These are phyloP conservation scores for Elaeis oleifera DNA, from an alignment of 202 grass and related monocot genomes.

Conservation along the genomic window DNA sequence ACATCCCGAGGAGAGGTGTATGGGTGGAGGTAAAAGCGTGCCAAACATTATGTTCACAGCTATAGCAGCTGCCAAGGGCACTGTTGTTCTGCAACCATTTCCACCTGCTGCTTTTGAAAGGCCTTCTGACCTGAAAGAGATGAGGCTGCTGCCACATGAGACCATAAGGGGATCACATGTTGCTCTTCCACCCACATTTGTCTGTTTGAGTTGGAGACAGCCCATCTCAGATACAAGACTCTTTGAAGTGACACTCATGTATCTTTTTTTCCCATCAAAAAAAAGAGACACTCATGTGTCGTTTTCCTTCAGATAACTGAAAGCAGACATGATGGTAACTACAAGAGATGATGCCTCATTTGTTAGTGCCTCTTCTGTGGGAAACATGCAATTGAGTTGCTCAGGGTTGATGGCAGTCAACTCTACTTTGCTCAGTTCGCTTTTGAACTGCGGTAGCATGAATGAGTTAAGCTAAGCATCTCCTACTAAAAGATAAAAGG, in stretches of 20 bases:
- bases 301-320: not conserved
- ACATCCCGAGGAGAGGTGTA: not conserved
- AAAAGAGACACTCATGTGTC: not conserved
- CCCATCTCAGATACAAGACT: not conserved
- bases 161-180: conserved; percentile 7
- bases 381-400: conserved; percentile 8
- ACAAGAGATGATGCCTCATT: conserved; percentile 1
- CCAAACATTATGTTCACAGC: not conserved
- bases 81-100: not conserved
- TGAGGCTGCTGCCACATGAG: not conserved
- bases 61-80: not conserved
- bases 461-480: not conserved
- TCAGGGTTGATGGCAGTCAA: not conserved
- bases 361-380: conserved; percentile 1
- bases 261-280: not conserved
- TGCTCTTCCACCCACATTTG: conserved; percentile 9
- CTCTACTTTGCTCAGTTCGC: not conserved
- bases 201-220: not conserved
- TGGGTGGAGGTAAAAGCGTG: not conserved
- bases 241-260: not conserved
- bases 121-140: not conserved
- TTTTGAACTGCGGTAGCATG: not conserved
- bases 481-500: too few relatives aligned
- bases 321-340: not conserved
- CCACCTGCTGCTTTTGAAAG: not conserved